A percentile compares a stretch with the other conserved stretches of the same genome.
Conservation (phyloP, 805 yeast genomes). For the Candida multigemmis region DNA sequence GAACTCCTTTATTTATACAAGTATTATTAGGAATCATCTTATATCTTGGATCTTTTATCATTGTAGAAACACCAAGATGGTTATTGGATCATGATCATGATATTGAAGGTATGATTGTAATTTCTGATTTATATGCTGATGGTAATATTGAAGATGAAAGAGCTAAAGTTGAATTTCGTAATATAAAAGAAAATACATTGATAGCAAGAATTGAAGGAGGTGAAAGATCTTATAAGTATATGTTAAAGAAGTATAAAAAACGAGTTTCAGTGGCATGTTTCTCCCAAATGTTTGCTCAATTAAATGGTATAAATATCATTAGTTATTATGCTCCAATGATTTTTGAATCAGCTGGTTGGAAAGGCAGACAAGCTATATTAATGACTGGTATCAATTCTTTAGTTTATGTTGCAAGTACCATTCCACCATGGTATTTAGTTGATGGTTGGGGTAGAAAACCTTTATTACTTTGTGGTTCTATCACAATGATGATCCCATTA, state of each 20-base stretch:
- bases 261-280: conserved; percentile 83
- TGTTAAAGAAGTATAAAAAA: conserved; percentile 67
- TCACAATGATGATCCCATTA: conserved; percentile 69
- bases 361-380: conserved; percentile 75
- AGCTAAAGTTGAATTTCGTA: conserved; percentile 67
- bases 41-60: conserved; percentile 28
- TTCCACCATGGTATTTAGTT: conserved; percentile 87
- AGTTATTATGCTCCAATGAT: conserved; percentile 91
- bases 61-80: conserved; percentile 42
- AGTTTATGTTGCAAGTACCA: conserved; percentile 43
- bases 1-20: conserved; percentile 30
- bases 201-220: conserved; percentile 72
- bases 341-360: conserved; percentile 93
- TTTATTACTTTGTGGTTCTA: conserved; percentile 70
- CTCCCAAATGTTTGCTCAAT: conserved; percentile 86
- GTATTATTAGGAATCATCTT: conserved; percentile 27
- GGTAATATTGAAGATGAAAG: conserved; percentile 64
- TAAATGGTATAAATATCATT: conserved; percentile 88
- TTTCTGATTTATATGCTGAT: conserved; percentile 72
- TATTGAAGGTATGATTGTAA: conserved; percentile 75
- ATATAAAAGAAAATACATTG: conserved; percentile 74
- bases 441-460: conserved; percentile 90
- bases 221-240: conserved; percentile 62
- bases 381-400: conserved; percentile 72
- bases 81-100: conserved; percentile 39